Evolutionary conservation across 129 eudicot species (phyloP), one percentile per base, ranked within the genome.

Genomic region (Gnaphalium uliginosum): DNA sequence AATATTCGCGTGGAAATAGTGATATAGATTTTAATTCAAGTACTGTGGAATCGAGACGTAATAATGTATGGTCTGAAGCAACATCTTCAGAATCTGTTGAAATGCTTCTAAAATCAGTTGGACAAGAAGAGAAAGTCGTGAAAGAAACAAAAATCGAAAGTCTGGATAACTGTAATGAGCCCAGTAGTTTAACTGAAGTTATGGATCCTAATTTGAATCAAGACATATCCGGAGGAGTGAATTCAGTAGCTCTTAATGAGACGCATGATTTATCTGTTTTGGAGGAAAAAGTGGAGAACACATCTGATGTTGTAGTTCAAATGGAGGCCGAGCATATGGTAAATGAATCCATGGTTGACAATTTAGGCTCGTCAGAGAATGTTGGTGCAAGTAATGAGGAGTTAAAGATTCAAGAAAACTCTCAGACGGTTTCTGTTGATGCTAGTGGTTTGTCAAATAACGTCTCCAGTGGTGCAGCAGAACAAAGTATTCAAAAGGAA

Each of bases 21-120:
- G 96, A 85, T 63, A 86, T 93, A 78, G 91, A 86, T 67, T 87
- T 93, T 53, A 85, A 83, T 67, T 80, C 97, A 30, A 61, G 86
- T 84, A 84, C 93, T 19, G 73, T 93, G 54, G 98, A 86, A 66
- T 86, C 87, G 62, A 86, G 93, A 79, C 90, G 73, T 82, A 79
- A 79, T 51, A 90, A 90, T 90, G 98, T 93, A 66, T 93, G 98
- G 98, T 88, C 97, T 69, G 98, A 90, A 86, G 98, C 97, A 79
- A 88, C 97, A 73, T 90, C 97, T 65, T 86, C 91, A 51, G 97
- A 93, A 79, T 90, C 98, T 71, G 98, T 93, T 82, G 98, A 89
- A 77, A 86, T 93, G 96, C 85, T 93, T 46, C 64, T 93, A 76
- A 93, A 89, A 66, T 86, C 97, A 35, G 97, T 90, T 83, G 91